These are phyloP conservation scores for Stagonosporopsis rhizophila DNA, from an alignment of 2,329 filamentous ascomycete species.

Conservation along the genomic window DNA sequence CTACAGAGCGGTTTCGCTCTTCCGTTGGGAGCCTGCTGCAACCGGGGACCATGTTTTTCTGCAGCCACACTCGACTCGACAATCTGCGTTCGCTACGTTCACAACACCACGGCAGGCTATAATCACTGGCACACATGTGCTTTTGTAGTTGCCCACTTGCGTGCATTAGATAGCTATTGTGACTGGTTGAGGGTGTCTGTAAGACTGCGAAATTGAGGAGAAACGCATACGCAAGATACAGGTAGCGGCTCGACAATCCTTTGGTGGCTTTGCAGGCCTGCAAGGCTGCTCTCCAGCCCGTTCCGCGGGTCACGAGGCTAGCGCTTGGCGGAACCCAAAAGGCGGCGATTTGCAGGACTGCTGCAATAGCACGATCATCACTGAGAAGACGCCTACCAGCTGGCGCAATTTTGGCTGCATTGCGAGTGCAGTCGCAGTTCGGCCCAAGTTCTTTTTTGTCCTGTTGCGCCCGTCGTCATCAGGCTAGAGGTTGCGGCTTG, in stretches of 20 bases:
- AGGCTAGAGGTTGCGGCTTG: conserved; percentile 26
- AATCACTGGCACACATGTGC: conserved; percentile 5
- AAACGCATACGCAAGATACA: neutral
- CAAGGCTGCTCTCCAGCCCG: conserved; percentile 7
- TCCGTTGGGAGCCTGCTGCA: neutral
- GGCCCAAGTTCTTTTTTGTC: conserved; percentile 18
- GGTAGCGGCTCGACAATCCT: neutral
- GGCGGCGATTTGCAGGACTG: conserved; percentile 30
- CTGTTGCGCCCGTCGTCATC: conserved; percentile 5
- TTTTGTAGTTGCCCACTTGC: conserved; percentile 20
- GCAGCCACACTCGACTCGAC: conserved; percentile 4
- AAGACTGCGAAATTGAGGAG: conserved; percentile 2
- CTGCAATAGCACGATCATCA: conserved; percentile 37
- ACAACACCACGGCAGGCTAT: neutral
- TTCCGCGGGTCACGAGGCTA: conserved; percentile 28
- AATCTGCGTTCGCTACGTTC: neutral
- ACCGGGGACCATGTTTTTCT: neutral
- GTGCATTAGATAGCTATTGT: conserved; percentile 38
- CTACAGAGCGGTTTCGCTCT: neutral
- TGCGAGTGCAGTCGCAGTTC: conserved; percentile 20
- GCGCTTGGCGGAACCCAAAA: conserved; percentile 19
- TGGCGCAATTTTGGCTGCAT: conserved; percentile 27
- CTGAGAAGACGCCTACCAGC: conserved; percentile 30
- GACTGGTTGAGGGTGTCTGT: conserved; percentile 19
- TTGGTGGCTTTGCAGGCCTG: conserved; percentile 8